phyloP scores from a whole-genome alignment of 345 rosid species.

The Populus euphratica region DNA sequence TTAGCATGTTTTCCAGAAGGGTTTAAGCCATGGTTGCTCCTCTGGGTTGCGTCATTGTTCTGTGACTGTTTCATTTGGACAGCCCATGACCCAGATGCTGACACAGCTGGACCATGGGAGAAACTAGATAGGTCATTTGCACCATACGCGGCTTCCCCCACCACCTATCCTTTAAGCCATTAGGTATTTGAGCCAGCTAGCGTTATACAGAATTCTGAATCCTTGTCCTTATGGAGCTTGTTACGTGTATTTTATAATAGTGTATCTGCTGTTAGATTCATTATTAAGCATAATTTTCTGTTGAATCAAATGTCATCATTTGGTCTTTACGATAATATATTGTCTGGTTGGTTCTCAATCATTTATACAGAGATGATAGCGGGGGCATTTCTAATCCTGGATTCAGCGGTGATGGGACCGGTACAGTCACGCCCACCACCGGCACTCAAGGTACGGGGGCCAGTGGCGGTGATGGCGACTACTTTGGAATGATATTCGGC shows the following conservation, averaged over 20 bases:
- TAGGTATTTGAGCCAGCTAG: not conserved
- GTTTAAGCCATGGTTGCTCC: no score
- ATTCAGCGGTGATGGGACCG: constrained; percentile 27
- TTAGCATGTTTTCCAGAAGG: no score
- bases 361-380: constrained; percentile 40
- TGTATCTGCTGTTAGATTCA: not conserved
- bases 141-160: not conserved
- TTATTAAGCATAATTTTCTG: not conserved
- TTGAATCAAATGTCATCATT: not conserved
- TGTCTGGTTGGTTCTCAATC: constrained; percentile 1
- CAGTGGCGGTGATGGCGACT: constrained; percentile 29
- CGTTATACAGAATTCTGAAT: no score
- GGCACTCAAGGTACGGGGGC: constrained; percentile 23
- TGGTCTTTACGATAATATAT: constrained; percentile 2
- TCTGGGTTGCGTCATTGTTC: no score
- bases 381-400: constrained; percentile 48
- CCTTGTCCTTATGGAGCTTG: no score
- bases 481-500: constrained; percentile 72
- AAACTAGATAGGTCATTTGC: no score
- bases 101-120: no score
- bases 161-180: not conserved
- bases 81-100: no score
- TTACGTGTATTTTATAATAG: no score
- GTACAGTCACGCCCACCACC: constrained; percentile 30
- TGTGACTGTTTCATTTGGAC: not conserved